A percentile compares a stretch with the other conserved stretches of the same genome.
phyloP scores from a whole-genome alignment of 164 flowering plant species.

The Aristolochia fimbriata region DNA sequence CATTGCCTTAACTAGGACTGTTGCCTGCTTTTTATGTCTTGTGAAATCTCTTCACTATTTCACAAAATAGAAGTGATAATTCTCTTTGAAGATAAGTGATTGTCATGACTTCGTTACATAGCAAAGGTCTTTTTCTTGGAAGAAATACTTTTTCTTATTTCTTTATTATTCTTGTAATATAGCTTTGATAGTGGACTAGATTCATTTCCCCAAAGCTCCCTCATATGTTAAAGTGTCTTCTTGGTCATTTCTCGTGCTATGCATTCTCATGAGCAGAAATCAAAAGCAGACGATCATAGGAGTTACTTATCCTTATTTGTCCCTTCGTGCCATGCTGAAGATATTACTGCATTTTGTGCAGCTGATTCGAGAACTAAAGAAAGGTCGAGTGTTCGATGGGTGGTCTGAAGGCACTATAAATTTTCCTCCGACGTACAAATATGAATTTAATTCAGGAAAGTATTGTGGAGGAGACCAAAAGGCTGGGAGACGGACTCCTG shows the following conservation, averaged over 20 bases:
- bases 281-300: neutral
- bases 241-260: too few species aligned
- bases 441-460: constrained; percentile 60
- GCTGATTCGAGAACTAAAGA: constrained; percentile 61
- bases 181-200: too few species aligned
- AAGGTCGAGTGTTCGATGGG: constrained; percentile 87
- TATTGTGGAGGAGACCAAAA: constrained; percentile 73
- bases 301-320: neutral
- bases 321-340: constrained; percentile 1
- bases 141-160: neutral
- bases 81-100: neutral
- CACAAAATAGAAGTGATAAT: neutral
- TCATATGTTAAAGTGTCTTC: too few species aligned
- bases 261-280: too few species aligned
- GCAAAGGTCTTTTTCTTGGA: neutral
- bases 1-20: neutral
- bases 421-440: constrained; percentile 93
- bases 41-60: neutral
- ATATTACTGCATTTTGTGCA: constrained; percentile 16
- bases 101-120: neutral
- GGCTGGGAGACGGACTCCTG: constrained; percentile 81
- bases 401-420: constrained; percentile 78
- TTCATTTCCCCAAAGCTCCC: too few species aligned
- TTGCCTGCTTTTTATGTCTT: neutral
- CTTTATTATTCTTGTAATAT: neutral